Evolutionary conservation across 2,329 filamentous ascomycete genomes (phyloP).

Genomic region (Aspergillus pseudonomiae): DNA sequence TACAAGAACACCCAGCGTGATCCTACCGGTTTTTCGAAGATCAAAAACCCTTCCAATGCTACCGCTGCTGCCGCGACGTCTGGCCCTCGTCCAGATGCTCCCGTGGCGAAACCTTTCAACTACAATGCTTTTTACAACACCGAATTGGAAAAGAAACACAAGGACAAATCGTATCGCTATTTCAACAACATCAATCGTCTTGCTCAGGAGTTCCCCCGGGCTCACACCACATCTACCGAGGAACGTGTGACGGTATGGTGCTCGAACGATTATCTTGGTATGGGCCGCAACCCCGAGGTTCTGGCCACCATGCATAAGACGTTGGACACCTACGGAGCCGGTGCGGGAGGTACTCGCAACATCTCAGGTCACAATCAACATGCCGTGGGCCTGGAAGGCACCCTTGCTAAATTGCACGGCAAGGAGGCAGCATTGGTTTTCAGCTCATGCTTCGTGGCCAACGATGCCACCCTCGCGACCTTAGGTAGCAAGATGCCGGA

Average conservation of each 20-base stretch:
- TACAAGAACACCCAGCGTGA: conserved; percentile 53
- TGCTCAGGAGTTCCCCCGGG: conserved; percentile 92
- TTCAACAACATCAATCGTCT: conserved; percentile 99
- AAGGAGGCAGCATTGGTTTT: conserved; percentile 94
- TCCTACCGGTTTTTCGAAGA: conserved; percentile 27
- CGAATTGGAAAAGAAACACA: conserved; percentile 97
- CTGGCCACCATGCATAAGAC: conserved; percentile 92
- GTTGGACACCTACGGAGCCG: conserved; percentile 90
- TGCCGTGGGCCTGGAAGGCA: conserved; percentile 79
- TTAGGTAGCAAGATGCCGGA: conserved; percentile 95
- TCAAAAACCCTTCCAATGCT: conserved; percentile 28
- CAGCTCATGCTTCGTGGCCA: conserved; percentile 96
- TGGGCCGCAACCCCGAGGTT: conserved; percentile 89
- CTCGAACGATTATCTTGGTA: conserved; percentile 97
- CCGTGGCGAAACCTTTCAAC: conserved; percentile 69
- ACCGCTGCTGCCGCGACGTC: conserved; percentile 30
- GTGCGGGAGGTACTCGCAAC: conserved; percentile 92
- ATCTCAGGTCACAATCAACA: conserved; percentile 98
- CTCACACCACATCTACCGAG: conserved; percentile 81
- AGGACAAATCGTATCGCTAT: conserved; percentile 99
- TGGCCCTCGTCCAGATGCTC: conserved; percentile 53
- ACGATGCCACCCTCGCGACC: conserved; percentile 94
- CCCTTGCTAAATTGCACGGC: conserved; percentile 83
- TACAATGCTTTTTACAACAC: conserved; percentile 86
- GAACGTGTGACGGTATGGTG: conserved; percentile 97